Evolutionary conservation across 176 grass and related monocot genomes (phyloP), one percentile per base, ranked within the genome.

Genomic region (Coix lacrymajobi): DNA sequence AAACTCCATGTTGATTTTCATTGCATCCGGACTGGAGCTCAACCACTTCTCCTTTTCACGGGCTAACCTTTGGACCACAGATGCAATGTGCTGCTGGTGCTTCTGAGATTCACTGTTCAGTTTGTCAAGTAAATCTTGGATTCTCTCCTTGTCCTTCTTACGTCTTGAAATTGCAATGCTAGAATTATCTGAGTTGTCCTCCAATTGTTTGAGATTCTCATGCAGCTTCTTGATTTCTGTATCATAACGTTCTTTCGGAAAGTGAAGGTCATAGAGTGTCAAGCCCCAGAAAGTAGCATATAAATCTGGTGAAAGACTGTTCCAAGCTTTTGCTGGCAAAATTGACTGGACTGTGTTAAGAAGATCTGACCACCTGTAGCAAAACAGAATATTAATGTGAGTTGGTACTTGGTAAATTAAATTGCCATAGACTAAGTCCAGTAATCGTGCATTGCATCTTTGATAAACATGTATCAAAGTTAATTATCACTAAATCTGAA

Each of bases 1-100:
- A 78, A 99, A 99, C 71, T 99, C 96, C 91, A 99, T 92, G 79
- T 95, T 99, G 62, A 91, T 93, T 84, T 99, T 99, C 66, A 93
- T 62, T 73, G 96, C 87, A 86, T 99, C 96, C 2, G 87, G 96
- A 82, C 92, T 88, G 17, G 92, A 89, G 82, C 81, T 93, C 80
- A 99, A 79, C 96, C 96, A 99, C 48, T 86, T 96, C 82, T 93
- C 93, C 91, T 99, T 99, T 84, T 99, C 92, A 80, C 80, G 82
- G 66, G 63, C 54, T 86, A 99, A 91, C 58, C 93, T 93, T 85
- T 88, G 93, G 69, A 66, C 85, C 63, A 99, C 93, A 36, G 96
- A 99, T 63, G 74, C 84, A 76, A 96, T 76, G 29, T 99, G 96
- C 10, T 89, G 89, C 37, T 96, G 85, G 61, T 99, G 96, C 93